Base-by-base conservation (phyloP, 2,329 filamentous ascomycete genomes). In the Microthyrium microscopicum region DNA sequence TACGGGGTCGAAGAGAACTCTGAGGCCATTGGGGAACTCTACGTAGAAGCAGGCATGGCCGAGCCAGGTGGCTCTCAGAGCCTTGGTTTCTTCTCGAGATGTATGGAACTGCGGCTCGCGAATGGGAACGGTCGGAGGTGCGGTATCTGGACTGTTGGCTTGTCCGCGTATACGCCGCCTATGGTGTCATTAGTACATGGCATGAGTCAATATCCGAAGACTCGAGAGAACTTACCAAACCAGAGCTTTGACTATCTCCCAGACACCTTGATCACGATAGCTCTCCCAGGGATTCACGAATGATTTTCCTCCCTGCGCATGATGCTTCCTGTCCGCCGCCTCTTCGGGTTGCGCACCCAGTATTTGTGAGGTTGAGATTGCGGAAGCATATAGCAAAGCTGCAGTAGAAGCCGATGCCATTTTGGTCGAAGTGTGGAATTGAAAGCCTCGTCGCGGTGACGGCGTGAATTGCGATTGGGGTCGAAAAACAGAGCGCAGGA, bases 1-100 rank as follows among this genome's bases (percentile, higher is more conserved):
- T 21, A 94, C 85, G 2, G 87, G 87, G 48, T 94, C 87, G 52
- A 93, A 94, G 3, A 95, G 69, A 3, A 92, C 82, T 35, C 87
- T 74, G 34, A 95, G 62, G 1, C 87, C 87, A 11, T 70, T 68
- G 2, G 84, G 83, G 46, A 85, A 94, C 54, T 94, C 87, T 44
- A 92, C 72, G 47, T 82, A 85, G 60, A 84, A 93, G 60, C 84
- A 93, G 3, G 87, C 85, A 53, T 95, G 87, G 22, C 87, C 87
- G 3, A 95, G 72, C 87, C 87, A 94, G 26, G 87, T 95, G 21
- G 85, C 81, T 34, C 84, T 73, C 17, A 95, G 66, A 26, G 68
- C 63, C 13, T 56, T 42, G 2, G 66, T 69, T n/a, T n/a, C n/a
- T 4, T 64, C 55, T 35, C 80, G 70, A 11, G 60, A 59, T 1